These are phyloP conservation scores for Zoysia japonica DNA, from an alignment of 176 grass and related monocot genomes.

Conservation along the genomic window DNA sequence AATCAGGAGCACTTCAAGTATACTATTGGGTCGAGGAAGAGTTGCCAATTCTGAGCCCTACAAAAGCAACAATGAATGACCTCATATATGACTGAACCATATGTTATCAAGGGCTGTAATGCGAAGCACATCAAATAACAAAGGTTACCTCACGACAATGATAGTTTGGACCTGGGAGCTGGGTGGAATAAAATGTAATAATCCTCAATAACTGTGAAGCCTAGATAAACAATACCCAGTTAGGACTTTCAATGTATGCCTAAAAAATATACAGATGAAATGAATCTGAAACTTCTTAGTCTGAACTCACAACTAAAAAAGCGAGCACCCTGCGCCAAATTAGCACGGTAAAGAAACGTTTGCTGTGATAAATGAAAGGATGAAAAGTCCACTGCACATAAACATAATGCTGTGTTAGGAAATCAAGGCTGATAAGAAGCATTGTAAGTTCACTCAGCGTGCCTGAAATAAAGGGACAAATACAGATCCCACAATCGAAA, in stretches of 20 bases:
- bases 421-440: constrained; percentile 17
- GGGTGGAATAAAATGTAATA: constrained; percentile 95
- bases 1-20: constrained; percentile 79
- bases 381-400: constrained; percentile 94
- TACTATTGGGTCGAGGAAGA: constrained; percentile 75
- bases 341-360: constrained; percentile 87
- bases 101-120: constrained; percentile 14
- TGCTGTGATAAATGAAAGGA: constrained; percentile 91
- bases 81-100: constrained; percentile 6
- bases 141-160: constrained; percentile 91
- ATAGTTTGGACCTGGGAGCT: constrained; percentile 98
- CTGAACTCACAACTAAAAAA: constrained; percentile 88
- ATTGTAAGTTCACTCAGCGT: background rate
- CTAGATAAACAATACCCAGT: constrained; percentile 47
- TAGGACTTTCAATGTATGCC: background rate
- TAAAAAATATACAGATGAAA: constrained; percentile 22
- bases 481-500: background rate
- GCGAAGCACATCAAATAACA: background rate
- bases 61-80: constrained; percentile 38
- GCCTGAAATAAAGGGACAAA: background rate
- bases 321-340: constrained; percentile 92
- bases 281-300: background rate
- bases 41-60: constrained; percentile 83
- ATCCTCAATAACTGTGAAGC: constrained; percentile 93
- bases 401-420: constrained; percentile 27